Evolutionary conservation across 2,329 filamentous ascomycete species (phyloP).

Genomic region (Cryphonectria naterciae): DNA sequence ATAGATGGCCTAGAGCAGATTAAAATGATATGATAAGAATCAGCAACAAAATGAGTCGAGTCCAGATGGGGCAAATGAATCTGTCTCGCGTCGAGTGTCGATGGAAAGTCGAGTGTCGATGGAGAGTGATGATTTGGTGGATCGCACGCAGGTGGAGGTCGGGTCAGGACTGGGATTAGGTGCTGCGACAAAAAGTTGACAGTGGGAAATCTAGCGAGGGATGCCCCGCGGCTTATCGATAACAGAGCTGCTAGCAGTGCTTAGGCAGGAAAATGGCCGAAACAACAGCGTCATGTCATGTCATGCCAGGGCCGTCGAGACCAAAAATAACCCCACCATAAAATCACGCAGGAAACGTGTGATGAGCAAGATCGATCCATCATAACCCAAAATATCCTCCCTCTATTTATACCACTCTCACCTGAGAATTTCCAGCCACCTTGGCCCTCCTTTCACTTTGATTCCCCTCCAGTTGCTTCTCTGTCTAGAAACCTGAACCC

Average conservation of each 20-base stretch:
- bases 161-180: background rate
- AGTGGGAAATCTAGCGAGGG: conserved; percentile 14
- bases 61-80: background rate
- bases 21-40: background rate
- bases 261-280: conserved; percentile 7
- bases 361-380: conserved; percentile 16
- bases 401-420: conserved; percentile 26
- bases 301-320: conserved; percentile 19
- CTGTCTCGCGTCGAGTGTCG: background rate
- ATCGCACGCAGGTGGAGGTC: background rate
- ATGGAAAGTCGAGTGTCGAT: background rate
- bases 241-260: background rate
- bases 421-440: background rate
- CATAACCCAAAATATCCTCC: conserved; percentile 5
- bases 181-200: background rate
- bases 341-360: conserved; percentile 29
- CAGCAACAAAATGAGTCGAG: background rate
- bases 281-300: conserved; percentile 17
- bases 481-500: conserved; percentile 2
- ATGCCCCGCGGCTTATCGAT: conserved; percentile 26
- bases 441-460: background rate
- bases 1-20: background rate
- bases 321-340: conserved; percentile 25
- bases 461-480: background rate
- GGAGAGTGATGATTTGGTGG: background rate